These are phyloP conservation scores for Wickerhamiella dianesei DNA, from an alignment of 805 yeast genomes.

Conservation along the genomic window DNA sequence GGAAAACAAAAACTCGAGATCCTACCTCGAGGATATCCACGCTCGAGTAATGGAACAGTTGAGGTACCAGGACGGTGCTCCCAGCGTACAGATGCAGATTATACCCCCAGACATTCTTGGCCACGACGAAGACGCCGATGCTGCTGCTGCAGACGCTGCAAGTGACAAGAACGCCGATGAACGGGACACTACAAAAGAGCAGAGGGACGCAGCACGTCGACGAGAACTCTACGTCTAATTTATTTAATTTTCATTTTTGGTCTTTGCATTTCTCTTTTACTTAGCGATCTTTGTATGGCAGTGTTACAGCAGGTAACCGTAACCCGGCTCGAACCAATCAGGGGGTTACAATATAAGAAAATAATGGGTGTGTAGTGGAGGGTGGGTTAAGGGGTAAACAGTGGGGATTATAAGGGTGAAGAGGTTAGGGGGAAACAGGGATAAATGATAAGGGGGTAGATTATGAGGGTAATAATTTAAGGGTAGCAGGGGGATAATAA, in stretches of 20 bases:
- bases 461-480: too few relatives aligned
- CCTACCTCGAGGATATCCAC: slow-evolving; percentile 67
- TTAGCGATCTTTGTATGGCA: neutral
- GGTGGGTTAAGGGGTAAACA: too few relatives aligned
- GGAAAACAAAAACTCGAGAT: slow-evolving; percentile 74
- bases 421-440: too few relatives aligned
- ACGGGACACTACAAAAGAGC: neutral
- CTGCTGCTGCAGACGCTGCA: slow-evolving; percentile 18
- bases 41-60: slow-evolving; percentile 68
- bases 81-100: slow-evolving; percentile 84
- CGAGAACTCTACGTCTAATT: slow-evolving; percentile 1
- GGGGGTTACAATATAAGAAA: too few relatives aligned
- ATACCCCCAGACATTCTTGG: slow-evolving; percentile 56
- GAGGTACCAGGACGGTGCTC: slow-evolving; percentile 75
- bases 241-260: neutral
- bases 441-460: too few relatives aligned
- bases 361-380: too few relatives aligned
- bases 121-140: slow-evolving; percentile 27
- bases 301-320: too few relatives aligned
- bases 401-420: too few relatives aligned
- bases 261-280: neutral
- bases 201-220: neutral
- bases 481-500: too few relatives aligned
- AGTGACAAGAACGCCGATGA: slow-evolving; percentile 11
- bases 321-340: too few relatives aligned